Percentiles rank a stretch among this genome's conserved stretches.
Conservation (phyloP, 192 early-diverging fungal genomes). For the Coemansia sp. region DNA sequence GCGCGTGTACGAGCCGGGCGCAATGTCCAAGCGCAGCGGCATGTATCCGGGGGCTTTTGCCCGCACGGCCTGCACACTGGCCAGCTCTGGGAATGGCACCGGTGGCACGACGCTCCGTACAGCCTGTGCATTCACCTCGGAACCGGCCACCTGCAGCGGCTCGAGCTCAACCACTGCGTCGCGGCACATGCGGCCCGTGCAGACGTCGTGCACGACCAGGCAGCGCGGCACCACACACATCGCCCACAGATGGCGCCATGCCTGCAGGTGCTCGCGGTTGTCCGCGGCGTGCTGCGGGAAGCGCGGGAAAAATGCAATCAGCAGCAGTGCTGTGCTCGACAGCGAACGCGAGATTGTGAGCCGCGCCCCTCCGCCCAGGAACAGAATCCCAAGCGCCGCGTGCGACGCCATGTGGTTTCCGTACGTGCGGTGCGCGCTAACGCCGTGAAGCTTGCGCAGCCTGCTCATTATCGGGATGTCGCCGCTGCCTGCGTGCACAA, state of each 20-base stretch:
- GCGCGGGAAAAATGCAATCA: conserved; percentile 40
- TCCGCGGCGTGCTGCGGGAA: conserved; percentile 39
- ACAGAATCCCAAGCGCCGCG: conserved; percentile 43
- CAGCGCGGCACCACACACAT: conserved; percentile 44
- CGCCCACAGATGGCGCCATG: conserved; percentile 51
- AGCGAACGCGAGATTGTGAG: conserved; percentile 33
- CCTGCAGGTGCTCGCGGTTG: conserved; percentile 48
- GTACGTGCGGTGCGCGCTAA: conserved; percentile 23
- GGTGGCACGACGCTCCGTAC: conserved; percentile 4
- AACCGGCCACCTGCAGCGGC: no score
- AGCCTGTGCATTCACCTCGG: neutral
- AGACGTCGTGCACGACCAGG: conserved; percentile 33
- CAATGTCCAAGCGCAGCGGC: conserved; percentile 18
- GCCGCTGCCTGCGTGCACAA: conserved; percentile 84
- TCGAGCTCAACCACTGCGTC: conserved; percentile 15
- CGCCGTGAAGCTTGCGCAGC: conserved; percentile 56
- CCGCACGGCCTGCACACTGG: neutral
- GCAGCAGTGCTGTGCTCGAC: conserved; percentile 34
- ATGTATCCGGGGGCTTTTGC: conserved; percentile 34
- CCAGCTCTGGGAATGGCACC: conserved; percentile 18
- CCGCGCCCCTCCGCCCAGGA: conserved; percentile 44
- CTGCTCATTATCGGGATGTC: conserved; percentile 60
- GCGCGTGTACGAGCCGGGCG: neutral
- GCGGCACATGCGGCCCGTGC: conserved; percentile 21
- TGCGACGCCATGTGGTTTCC: conserved; percentile 51